Evolutionary conservation across 2,329 filamentous ascomycete genomes (phyloP), one percentile per base, ranked within the genome.

Genomic region (Aureobasidium uvarum): DNA sequence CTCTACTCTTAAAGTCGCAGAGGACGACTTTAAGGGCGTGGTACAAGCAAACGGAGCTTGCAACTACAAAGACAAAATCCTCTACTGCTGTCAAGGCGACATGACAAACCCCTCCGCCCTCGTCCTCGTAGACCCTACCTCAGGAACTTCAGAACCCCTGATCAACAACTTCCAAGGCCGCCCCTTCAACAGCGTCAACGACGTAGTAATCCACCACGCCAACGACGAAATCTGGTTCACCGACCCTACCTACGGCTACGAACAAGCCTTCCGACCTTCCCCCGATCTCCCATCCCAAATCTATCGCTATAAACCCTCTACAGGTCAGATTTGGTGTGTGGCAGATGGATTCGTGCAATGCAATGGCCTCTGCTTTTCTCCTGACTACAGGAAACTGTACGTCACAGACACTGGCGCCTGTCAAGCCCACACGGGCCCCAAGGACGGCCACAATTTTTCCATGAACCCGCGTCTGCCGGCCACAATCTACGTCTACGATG

Each of bases 191-290:
- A 85, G 83, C 0, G 71, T 86, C 4, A 86, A 86, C 68, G 85
- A 87, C 64, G 77, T 83, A 0, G 77, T 79, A 1, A 72, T 85
- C 62, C 80, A 86, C 68, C 84, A 36, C 72, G 74, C 13, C 18
- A 86, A 82, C 65, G 79, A 80, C n/a, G 81, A 85, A 31, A 75
- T 88, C n/a, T 89, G 86, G 77, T 88, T 89, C 70, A 88, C 85
- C 1, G 86, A 89, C 66, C 82, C 84, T 0, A 78, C 81, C 8
- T 88, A 88, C 68, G 86, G 84, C 3, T 83, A 79, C 67, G 77
- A 83, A 48, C 85, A 88, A 70, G 78, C 83, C 28, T 87, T 88
- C 69, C 79, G 85, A 0, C 82, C 82, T 0, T 68, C 72, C 6
- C 85, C 85, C 0, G 81, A 80, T 0, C 71, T 87, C 13, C 83